phyloP scores from a whole-genome alignment of 805 yeast species.

The Spathaspora hagerdaliae region DNA sequence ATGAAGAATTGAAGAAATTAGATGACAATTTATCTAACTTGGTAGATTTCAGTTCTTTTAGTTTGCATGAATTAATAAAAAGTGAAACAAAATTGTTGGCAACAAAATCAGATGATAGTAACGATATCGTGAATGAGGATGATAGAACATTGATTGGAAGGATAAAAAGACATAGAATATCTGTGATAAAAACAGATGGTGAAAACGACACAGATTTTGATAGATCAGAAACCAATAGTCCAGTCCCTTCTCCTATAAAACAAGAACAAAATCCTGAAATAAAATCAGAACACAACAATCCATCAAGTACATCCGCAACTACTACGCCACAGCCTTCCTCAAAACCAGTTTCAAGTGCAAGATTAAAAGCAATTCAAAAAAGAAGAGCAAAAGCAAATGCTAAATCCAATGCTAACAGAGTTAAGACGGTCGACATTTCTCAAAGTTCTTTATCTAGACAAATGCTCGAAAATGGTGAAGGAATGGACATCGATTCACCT shows the following conservation, averaged over 20 bases:
- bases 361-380: conserved; percentile 92
- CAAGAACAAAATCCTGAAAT: conserved; percentile 8
- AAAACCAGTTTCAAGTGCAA: conserved; percentile 51
- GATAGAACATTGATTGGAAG: conserved; percentile 40
- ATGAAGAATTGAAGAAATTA: conserved; percentile 38
- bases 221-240: not conserved
- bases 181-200: conserved; percentile 9
- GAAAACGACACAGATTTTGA: conserved; percentile 3
- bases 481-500: conserved; percentile 12
- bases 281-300: conserved; percentile 12
- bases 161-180: conserved; percentile 45
- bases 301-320: conserved; percentile 12
- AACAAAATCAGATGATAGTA: conserved; percentile 46
- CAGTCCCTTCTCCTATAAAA: conserved; percentile 5
- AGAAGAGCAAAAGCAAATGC: conserved; percentile 78
- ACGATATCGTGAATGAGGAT: conserved; percentile 1
- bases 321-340: conserved; percentile 15
- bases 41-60: conserved; percentile 49
- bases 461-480: conserved; percentile 40
- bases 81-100: conserved; percentile 59
- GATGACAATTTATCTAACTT: conserved; percentile 39
- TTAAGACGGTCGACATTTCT: conserved; percentile 59
- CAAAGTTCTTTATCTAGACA: conserved; percentile 65
- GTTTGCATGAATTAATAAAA: conserved; percentile 43
- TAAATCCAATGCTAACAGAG: conserved; percentile 42